Conservation (phyloP, 2,329 filamentous ascomycete genomes). For the Mycosphaerelloides madeirae region DNA sequence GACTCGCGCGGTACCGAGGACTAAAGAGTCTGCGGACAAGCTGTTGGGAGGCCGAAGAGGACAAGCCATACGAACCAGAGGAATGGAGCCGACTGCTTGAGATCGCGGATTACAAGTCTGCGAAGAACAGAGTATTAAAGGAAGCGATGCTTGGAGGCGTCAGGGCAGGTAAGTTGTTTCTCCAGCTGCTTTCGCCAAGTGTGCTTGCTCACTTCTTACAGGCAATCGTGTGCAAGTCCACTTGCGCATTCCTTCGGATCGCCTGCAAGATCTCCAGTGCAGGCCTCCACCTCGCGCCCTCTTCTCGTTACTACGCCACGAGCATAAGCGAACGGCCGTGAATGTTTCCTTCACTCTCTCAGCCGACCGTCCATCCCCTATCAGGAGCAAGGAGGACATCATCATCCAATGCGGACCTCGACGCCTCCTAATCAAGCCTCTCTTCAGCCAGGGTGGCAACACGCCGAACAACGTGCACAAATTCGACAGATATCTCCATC, state of each 20-base stretch:
- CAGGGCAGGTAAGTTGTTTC: constrained; percentile 42
- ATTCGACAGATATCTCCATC: constrained; percentile 86
- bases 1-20: constrained; percentile 80
- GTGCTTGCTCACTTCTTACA: too few species aligned
- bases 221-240: constrained; percentile 80
- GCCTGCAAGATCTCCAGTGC: constrained; percentile 50
- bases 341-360: constrained; percentile 87
- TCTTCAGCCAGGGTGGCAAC: constrained; percentile 84
- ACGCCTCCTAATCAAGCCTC: constrained; percentile 78
- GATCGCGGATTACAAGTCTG: constrained; percentile 82
- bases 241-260: constrained; percentile 49
- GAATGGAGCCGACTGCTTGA: constrained; percentile 84
- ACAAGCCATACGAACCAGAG: constrained; percentile 78
- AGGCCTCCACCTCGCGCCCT: constrained; percentile 62
- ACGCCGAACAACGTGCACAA: constrained; percentile 98
- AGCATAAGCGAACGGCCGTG: constrained; percentile 86
- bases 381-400: constrained; percentile 89
- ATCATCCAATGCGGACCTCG: constrained; percentile 88
- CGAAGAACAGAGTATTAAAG: constrained; percentile 68
- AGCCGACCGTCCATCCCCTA: constrained; percentile 66
- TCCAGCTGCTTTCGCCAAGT: too few species aligned
- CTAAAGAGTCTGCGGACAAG: constrained; percentile 87
- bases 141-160: constrained; percentile 90
- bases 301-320: constrained; percentile 85
- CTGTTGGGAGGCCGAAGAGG: constrained; percentile 83